These are phyloP conservation scores for Allium sativum DNA, from an alignment of 106 monocot genomes.

Conservation along the genomic window DNA sequence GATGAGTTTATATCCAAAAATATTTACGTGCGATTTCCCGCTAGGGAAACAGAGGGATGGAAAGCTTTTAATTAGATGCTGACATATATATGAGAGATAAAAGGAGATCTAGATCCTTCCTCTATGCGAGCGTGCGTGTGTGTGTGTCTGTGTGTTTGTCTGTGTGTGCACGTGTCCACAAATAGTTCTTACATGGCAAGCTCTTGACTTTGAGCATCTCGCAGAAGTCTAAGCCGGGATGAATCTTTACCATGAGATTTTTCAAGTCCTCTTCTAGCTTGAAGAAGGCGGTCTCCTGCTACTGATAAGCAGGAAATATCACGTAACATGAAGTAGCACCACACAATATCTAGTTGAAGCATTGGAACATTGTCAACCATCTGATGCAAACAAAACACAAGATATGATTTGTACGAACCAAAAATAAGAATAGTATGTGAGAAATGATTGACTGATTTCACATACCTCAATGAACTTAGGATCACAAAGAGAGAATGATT, in stretches of 20 bases:
- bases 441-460: not conserved
- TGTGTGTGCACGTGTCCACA: not conserved
- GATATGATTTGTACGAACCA: not conserved
- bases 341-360: slow-evolving; percentile 90
- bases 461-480: slow-evolving; percentile 36
- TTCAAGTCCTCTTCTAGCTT: slow-evolving; percentile 82
- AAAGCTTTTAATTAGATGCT: too few relatives aligned
- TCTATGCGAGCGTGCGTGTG: too few relatives aligned
- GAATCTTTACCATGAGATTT: slow-evolving; percentile 84
- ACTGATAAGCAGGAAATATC: slow-evolving; percentile 78
- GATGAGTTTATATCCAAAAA: too few relatives aligned
- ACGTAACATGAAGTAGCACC: slow-evolving; percentile 94
- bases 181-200: slow-evolving; percentile 69
- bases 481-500: slow-evolving; percentile 84
- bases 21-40: too few relatives aligned
- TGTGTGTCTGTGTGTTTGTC: too few relatives aligned
- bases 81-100: too few relatives aligned
- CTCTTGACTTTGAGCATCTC: slow-evolving; percentile 63
- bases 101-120: too few relatives aligned
- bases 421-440: not conserved
- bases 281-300: slow-evolving; percentile 65
- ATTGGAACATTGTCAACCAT: slow-evolving; percentile 94
- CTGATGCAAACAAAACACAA: slow-evolving; percentile 8
- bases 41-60: too few relatives aligned
- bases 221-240: slow-evolving; percentile 60